These are phyloP conservation scores for Lyophyllum atratum DNA, from an alignment of 768 basidiomycete species.

Conservation along the genomic window DNA sequence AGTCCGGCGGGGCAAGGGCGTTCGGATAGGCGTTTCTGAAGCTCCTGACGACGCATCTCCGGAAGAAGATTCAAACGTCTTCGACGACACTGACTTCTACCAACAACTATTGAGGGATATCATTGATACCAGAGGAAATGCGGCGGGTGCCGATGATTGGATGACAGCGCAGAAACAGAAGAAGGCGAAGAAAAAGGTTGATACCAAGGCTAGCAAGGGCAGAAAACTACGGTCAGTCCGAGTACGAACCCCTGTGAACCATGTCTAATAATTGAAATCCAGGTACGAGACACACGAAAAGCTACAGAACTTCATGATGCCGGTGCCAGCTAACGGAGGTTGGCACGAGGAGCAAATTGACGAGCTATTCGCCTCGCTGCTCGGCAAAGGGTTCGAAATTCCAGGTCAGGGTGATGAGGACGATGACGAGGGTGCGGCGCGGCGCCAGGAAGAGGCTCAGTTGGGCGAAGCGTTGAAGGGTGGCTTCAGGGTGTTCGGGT, in stretches of 20 bases:
- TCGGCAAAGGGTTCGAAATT: constrained; percentile 72
- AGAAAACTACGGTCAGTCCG: constrained; percentile 79
- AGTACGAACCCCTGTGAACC: neutral
- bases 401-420: constrained; percentile 26
- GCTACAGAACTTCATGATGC: constrained; percentile 96
- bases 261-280: constrained; percentile 1
- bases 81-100: constrained; percentile 93
- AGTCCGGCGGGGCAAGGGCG: constrained; percentile 49
- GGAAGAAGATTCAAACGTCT: constrained; percentile 50
- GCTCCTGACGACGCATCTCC: constrained; percentile 34
- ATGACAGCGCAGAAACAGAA: constrained; percentile 63
- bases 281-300: constrained; percentile 96
- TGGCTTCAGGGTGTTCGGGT: constrained; percentile 66
- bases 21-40: constrained; percentile 40
- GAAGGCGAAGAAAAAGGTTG: constrained; percentile 85
- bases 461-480: constrained; percentile 34
- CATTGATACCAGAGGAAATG: constrained; percentile 67
- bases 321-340: constrained; percentile 61
- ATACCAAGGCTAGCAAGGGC: constrained; percentile 95
- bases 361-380: constrained; percentile 86
- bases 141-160: constrained; percentile 58
- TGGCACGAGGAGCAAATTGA: constrained; percentile 99
- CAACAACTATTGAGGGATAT: constrained; percentile 89
- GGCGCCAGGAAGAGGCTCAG: constrained; percentile 28
- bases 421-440: constrained; percentile 24